Base-by-base conservation (phyloP, 345 rosid genomes). In the Brassica carinata region DNA sequence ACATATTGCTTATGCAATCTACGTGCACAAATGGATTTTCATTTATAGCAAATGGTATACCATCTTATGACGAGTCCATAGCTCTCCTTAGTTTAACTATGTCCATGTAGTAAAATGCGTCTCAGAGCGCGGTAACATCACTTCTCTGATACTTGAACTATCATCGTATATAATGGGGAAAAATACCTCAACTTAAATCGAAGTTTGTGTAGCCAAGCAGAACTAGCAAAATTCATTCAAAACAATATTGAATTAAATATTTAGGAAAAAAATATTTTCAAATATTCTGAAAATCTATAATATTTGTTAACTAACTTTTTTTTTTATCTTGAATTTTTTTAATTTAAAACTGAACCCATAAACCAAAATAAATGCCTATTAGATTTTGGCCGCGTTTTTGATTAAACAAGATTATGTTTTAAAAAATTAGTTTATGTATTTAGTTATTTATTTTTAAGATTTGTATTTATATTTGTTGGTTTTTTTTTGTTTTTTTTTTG, bases 1-100 rank as follows among this genome's bases (percentile, higher is more conserved):
- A 61, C 5, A 36, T 8, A 72, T 36, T 59, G 17, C n/a, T 19
- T 71, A 57, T 71, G 51, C 18, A 57, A 33, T 57, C 75, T 63
- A 27, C 34, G 66, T 62, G 34, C 66, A 27, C n/a, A 59, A 61
- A 61, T 26, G 33, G 15, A 10, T 26, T 61, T 61, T 59, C 64
- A 23, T 59, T 23, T 23, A 59, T 23, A 19, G 10, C 15, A 27
- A 53, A 53, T 53, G 58, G 19, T n/a, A n/a, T 53, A 53, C 58
- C 5, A 53, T 53, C 18, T 53, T 53, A 53, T 53, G 18, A 53
- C 10, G 66, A 5, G 66, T 62, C 34, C 8, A 13, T 11, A 27
- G 4, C 13, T 30, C 6, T 26, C 65, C 7, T 58, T 61, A 61
- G 33, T 26, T 23, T 26, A 7, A 61, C 30, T 61, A 61, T 23